A percentile compares a stretch with the other conserved stretches of the same genome.
Conservation (phyloP, 257 asterid species). For the Solanum infundibuliforme region DNA sequence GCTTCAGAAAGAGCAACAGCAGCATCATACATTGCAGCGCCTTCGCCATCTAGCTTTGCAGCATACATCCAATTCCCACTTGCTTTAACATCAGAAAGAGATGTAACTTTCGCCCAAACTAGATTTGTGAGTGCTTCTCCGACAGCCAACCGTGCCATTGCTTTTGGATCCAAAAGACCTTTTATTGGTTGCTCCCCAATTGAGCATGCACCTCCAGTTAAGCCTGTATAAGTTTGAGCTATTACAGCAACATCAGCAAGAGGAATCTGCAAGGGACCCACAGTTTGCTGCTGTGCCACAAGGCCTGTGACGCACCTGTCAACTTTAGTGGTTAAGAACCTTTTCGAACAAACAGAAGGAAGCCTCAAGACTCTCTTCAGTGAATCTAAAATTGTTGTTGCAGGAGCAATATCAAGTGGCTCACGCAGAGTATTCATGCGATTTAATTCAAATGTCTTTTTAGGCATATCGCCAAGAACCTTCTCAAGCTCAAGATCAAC, state of each 20-base stretch:
- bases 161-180: constrained; percentile 79
- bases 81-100: constrained; percentile 84
- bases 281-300: constrained; percentile 97
- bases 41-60: constrained; percentile 90
- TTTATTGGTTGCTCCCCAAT: constrained; percentile 88
- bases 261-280: constrained; percentile 87
- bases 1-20: constrained; percentile 85
- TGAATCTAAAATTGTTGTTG: constrained; percentile 50
- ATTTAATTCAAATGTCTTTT: constrained; percentile 72
- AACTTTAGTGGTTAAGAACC: constrained; percentile 89
- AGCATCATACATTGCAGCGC: constrained; percentile 94
- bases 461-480: constrained; percentile 98
- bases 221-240: constrained; percentile 66
- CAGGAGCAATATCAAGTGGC: constrained; percentile 85
- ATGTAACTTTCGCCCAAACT: constrained; percentile 81
- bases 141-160: constrained; percentile 87
- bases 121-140: constrained; percentile 94
- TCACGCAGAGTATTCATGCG: constrained; percentile 34
- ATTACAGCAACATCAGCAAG: constrained; percentile 85
- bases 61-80: constrained; percentile 99
- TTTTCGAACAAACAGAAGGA: constrained; percentile 80
- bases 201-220: constrained; percentile 89
- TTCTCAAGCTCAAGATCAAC: constrained; percentile 95
- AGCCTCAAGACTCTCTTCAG: constrained; percentile 77
- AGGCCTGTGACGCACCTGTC: constrained; percentile 94